phyloP scores from a whole-genome alignment of 2,329 filamentous ascomycete species.

The Sarocladiaceae sp. region DNA sequence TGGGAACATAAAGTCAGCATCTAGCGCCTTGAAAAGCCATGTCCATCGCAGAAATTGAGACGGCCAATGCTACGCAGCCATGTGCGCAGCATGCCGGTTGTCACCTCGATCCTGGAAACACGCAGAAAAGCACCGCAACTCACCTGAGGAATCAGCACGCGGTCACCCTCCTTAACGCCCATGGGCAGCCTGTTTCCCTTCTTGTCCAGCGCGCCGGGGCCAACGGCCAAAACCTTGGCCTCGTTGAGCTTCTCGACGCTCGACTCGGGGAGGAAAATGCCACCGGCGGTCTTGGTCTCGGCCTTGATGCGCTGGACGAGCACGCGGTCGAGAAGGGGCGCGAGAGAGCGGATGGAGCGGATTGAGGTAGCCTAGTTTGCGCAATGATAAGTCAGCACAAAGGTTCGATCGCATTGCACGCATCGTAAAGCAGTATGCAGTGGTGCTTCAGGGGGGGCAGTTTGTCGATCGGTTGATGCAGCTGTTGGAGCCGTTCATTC shows the following conservation, averaged over 20 bases:
- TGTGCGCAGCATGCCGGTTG: background rate
- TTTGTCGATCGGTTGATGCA: too few relatives aligned
- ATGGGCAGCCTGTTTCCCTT: conserved; percentile 83
- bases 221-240: conserved; percentile 91
- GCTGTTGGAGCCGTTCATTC: too few relatives aligned
- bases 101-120: too few relatives aligned
- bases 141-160: conserved; percentile 93
- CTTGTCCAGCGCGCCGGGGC: conserved; percentile 80
- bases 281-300: conserved; percentile 90
- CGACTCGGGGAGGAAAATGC: conserved; percentile 96
- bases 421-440: too few relatives aligned
- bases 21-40: too few relatives aligned
- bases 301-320: conserved; percentile 97
- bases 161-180: conserved; percentile 78
- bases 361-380: conserved; percentile 60
- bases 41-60: too few relatives aligned
- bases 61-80: too few relatives aligned
- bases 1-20: too few relatives aligned
- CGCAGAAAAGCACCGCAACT: conserved; percentile 22
- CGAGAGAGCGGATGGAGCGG: conserved; percentile 92
- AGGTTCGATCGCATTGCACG: background rate
- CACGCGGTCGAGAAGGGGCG: conserved; percentile 94
- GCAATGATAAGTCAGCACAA: background rate
- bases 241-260: conserved; percentile 98
- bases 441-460: too few relatives aligned